Evolutionary conservation across 495 filamentous ascomycete genomes (phyloP).

Genomic region (Penicillium crystallinum): DNA sequence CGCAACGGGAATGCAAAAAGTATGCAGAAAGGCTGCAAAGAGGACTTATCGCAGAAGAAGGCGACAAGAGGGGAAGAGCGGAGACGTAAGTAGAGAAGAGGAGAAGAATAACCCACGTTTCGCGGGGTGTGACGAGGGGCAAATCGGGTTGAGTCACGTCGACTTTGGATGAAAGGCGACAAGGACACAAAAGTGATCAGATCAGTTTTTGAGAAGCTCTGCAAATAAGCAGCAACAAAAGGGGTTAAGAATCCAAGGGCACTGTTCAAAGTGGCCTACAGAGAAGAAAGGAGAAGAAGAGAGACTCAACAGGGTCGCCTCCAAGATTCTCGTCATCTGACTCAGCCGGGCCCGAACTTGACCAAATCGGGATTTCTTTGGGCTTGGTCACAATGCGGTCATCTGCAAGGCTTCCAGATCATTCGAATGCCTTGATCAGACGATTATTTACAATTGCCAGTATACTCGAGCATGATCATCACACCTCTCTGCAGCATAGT

Average conservation of each 20-base stretch:
- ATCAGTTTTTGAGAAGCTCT: not conserved
- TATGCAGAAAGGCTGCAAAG: not conserved
- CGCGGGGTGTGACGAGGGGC: slow-evolving; percentile 21
- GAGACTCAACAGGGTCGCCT: not conserved
- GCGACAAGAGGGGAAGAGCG: not conserved
- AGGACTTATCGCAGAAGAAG: not conserved
- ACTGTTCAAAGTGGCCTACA: not conserved
- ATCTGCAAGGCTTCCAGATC: not conserved
- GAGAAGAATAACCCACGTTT: slow-evolving; percentile 16
- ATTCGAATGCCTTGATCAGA: slow-evolving; percentile 3
- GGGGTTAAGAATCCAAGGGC: not conserved
- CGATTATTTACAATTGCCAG: too few relatives aligned
- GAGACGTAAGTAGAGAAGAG: slow-evolving; percentile 9
- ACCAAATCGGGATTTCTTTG: not conserved
- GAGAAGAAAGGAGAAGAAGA: not conserved
- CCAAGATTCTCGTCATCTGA: slow-evolving; percentile 9
- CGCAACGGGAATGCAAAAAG: not conserved
- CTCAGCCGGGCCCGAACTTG: slow-evolving; percentile 11
- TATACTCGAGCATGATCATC: too few relatives aligned
- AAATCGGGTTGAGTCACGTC: slow-evolving; percentile 23
- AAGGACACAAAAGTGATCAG: not conserved
- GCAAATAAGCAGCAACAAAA: not conserved
- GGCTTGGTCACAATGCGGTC: not conserved
- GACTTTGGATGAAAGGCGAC: not conserved
- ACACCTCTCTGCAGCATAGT: too few relatives aligned